These are phyloP conservation scores for Colletotrichum euphorbiae DNA, from an alignment of 2,329 filamentous ascomycete species.

Conservation along the genomic window DNA sequence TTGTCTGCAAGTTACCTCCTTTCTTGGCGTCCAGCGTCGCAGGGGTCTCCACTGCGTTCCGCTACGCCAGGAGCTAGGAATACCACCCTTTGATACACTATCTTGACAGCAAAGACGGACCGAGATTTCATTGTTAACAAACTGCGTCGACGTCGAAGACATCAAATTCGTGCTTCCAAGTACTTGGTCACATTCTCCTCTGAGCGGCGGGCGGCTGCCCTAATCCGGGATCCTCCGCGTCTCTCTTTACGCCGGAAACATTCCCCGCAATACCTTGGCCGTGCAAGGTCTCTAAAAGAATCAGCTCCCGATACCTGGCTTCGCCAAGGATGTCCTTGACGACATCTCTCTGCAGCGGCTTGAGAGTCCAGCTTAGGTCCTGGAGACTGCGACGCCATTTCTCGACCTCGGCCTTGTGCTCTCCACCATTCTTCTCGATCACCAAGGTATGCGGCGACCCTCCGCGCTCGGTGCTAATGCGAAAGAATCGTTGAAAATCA, in stretches of 20 bases:
- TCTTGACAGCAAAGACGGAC: not conserved
- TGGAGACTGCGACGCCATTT: not conserved
- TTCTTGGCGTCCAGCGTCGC: not conserved
- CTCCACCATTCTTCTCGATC: constrained; percentile 4
- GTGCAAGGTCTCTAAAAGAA: not conserved
- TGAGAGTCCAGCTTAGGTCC: not conserved
- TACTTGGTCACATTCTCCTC: not conserved
- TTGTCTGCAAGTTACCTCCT: not conserved
- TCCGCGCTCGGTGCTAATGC: not conserved
- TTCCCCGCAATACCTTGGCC: not conserved
- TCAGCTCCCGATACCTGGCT: not conserved
- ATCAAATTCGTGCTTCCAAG: not conserved
- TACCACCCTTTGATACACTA: not conserved
- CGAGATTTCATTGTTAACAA: not conserved
- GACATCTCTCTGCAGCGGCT: not conserved
- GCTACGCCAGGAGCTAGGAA: not conserved
- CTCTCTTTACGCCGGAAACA: not conserved
- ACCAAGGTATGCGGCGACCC: not conserved
- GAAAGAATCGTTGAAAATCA: not conserved
- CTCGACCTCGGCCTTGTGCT: not conserved
- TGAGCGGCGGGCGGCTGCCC: not conserved
- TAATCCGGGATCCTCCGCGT: not conserved
- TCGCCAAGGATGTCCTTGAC: not conserved
- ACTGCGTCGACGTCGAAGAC: not conserved
- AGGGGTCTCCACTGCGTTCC: constrained; percentile 6